phyloP scores from a whole-genome alignment of 176 grass and related monocot species.

The Musa acuminata region DNA sequence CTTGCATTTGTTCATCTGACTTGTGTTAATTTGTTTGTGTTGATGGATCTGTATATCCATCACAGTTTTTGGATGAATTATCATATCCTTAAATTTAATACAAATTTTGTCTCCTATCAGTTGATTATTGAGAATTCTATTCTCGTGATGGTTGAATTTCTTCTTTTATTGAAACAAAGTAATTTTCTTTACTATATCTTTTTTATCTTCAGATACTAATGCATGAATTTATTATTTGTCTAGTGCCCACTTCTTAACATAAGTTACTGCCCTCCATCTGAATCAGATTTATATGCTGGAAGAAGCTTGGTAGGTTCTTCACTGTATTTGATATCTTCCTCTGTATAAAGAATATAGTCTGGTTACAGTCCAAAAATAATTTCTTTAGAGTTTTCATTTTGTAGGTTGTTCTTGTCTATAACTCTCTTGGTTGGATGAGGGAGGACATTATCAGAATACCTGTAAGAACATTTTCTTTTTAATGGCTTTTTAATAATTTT shows the following conservation, averaged over 20 bases:
- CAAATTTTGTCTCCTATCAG: background rate
- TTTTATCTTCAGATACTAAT: background rate
- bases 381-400: conserved; percentile 8
- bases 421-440: conserved; percentile 48
- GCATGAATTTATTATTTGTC: conserved; percentile 3
- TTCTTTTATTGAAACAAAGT: background rate
- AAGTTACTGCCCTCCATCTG: conserved; percentile 43
- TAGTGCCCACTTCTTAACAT: conserved; percentile 51
- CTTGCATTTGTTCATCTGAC: background rate
- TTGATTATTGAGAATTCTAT: background rate
- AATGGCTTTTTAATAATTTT: background rate
- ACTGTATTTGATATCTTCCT: conserved; percentile 4
- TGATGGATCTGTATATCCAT: background rate
- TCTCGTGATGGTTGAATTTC: background rate
- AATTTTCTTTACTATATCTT: background rate
- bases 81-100: background rate
- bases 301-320: conserved; percentile 29
- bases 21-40: background rate
- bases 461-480: conserved; percentile 14
- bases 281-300: conserved; percentile 27
- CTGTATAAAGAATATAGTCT: background rate
- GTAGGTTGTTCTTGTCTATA: conserved; percentile 51
- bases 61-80: background rate
- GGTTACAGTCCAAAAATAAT: background rate
- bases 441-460: conserved; percentile 42